Evolutionary conservation across 2,329 filamentous ascomycete genomes (phyloP), one percentile per base, ranked within the genome.

Genomic region (Scedosporium aurantiacum): DNA sequence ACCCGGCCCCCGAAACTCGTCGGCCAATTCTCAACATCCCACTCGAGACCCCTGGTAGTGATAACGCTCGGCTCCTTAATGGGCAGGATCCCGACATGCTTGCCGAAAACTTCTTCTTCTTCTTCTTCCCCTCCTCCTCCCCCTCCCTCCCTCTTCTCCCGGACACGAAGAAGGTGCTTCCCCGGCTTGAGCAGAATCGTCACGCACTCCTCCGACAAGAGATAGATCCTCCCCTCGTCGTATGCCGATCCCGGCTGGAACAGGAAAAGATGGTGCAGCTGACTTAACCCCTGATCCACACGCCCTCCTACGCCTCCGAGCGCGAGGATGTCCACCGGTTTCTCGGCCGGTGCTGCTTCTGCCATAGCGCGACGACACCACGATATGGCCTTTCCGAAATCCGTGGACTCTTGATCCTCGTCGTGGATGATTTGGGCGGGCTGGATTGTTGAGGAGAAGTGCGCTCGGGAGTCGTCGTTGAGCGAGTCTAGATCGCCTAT

Each of bases 401-500:
- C 94, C 28, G 94, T 96, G 21, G 87, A 88, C 67, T 95, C 83
- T 73, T 97, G 90, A 70, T 95, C 90, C n/a, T 79, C 71, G 65
- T 93, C 85, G 67, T 85, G 77, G 65, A 90, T 79, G 60, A 97
- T 78, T 12, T 78, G 69, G 1, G 90, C 78, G 72, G 70, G 72
- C 21, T 61, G 69, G 16, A 70, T 72, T 60, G 80, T 78, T 23
- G 78, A 75, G 40, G 81, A 77, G 74, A 92, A 96, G 73, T 88
- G 87, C n/a, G 79, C 68, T 60, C 79, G 79, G 10, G 89, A 81
- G 12, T 82, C 74, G 8, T 83, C 77, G 2, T 76, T 76, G 18
- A 97, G 77, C 3, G 93, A 97, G 75, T 99, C 94, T 8, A 99
- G 81, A 71, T 99, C 94, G 56, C 94, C 94, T 66, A 96, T 85